These are phyloP conservation scores for Corchorus olitorius DNA, from an alignment of 345 rosid genomes.

Conservation along the genomic window DNA sequence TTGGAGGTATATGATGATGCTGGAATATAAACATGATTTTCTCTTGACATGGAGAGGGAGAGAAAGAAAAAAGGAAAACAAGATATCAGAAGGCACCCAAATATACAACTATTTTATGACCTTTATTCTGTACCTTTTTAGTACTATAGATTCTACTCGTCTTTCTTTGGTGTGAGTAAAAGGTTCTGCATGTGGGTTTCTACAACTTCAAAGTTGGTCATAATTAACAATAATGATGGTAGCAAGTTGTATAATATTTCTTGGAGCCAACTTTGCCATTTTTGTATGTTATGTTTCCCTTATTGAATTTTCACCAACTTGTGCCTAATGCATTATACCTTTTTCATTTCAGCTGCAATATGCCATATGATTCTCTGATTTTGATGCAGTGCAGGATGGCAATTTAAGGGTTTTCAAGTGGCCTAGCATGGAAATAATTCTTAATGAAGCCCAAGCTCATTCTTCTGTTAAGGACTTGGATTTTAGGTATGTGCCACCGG, in stretches of 20 bases:
- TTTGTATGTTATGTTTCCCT: conserved; percentile 11
- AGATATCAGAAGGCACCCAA: not conserved
- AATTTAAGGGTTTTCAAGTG: conserved; percentile 80
- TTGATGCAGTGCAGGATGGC: conserved; percentile 89
- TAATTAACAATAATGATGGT: not conserved
- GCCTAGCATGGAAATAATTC: conserved; percentile 78
- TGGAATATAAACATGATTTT: not conserved
- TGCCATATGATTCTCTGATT: conserved; percentile 41
- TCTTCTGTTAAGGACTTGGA: conserved; percentile 60
- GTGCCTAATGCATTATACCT: conserved; percentile 22
- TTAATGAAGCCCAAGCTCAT: conserved; percentile 70
- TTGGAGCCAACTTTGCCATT: not conserved
- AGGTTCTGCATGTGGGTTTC: not conserved
- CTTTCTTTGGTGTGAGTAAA: not conserved
- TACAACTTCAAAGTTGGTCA: not conserved
- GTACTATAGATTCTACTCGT: not conserved
- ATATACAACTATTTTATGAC: not conserved
- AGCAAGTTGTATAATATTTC: not conserved
- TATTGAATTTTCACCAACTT: not conserved
- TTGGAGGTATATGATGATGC: not conserved
- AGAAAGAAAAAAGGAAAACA: not conserved
- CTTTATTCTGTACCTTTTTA: conserved; percentile 13
- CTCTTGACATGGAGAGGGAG: no score
- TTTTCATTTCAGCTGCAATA: not conserved
- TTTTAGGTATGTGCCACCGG: conserved; percentile 61